Percentiles rank a stretch among this genome's conserved stretches.
These are phyloP conservation scores for Chytriomyces confervae DNA, from an alignment of 192 early-diverging fungal species.

Conservation along the genomic window DNA sequence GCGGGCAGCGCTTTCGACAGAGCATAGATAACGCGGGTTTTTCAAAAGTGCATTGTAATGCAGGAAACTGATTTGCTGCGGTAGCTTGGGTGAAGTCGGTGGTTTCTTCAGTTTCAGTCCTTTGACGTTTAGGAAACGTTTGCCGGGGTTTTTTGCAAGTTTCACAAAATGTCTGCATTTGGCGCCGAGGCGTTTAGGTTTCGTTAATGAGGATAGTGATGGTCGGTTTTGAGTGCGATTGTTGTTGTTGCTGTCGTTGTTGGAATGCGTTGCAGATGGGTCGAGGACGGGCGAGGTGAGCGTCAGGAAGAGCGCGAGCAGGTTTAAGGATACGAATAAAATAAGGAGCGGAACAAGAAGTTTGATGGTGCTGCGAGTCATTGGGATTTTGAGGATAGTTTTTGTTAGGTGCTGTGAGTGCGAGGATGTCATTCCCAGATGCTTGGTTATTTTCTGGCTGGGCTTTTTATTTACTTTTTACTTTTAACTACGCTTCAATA, in stretches of 20 bases:
- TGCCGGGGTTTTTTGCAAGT: background rate
- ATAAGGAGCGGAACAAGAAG: background rate
- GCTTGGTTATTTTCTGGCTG: background rate
- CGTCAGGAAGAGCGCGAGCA: background rate
- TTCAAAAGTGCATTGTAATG: slow-evolving; percentile 41
- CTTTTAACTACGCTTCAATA: background rate
- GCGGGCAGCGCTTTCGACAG: slow-evolving; percentile 38
- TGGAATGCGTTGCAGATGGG: background rate
- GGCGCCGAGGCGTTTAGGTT: background rate
- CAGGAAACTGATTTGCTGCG: slow-evolving; percentile 40
- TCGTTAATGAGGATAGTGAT: background rate
- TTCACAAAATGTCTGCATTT: background rate
- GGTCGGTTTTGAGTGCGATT: background rate
- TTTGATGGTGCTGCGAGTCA: background rate
- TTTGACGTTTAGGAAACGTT: background rate
- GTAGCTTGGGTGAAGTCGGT: background rate
- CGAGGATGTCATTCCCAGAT: too few relatives aligned
- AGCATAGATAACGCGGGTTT: slow-evolving; percentile 40
- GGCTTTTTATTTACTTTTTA: background rate
- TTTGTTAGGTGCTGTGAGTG: too few relatives aligned
- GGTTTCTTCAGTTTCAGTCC: background rate
- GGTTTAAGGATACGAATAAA: background rate
- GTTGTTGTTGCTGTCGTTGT: background rate
- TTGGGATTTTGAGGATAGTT: too few relatives aligned
- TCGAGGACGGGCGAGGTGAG: background rate